Evolutionary conservation across 345 rosid genomes (phyloP), one percentile per base, ranked within the genome.

Genomic region (Gossypium longicalyx): DNA sequence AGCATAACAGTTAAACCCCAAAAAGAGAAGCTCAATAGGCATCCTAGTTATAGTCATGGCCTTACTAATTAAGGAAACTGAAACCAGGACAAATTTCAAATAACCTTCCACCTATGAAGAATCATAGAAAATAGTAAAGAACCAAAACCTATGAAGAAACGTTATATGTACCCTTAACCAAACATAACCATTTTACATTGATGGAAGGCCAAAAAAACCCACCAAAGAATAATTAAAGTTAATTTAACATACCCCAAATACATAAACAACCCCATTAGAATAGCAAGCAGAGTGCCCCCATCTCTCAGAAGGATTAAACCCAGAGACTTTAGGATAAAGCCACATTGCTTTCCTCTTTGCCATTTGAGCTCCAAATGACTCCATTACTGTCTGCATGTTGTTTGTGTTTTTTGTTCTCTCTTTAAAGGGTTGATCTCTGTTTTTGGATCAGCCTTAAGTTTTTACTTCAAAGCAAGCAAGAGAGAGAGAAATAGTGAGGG

Each of bases 241-340:
- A 44, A 51, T 47, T 7, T 3, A 2, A 48, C 80, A 74, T 85
- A 91, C 96, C 89, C 93, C 96, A 74, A 87, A 91, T 29, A 91
- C 79, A 80, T 85, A 89, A 66, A 91, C 80, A 73, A 75, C 48
- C 4, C 93, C 96, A 72, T 82, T 72, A 75, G 90, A 87, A 66
- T 64, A 86, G 74, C 96, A 89, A 76, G 96, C 85, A 76, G 93
- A 86, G 71, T 91, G 96, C 7, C 96, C 96, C 96, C 96, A 91
- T 87, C 93, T 85, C 82, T 87, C 87, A 66, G 89, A 81, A 80
- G 96, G 93, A 72, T 76, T 85, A 68, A 84, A 85, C 56, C 93
- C 93, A 16, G 52, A 48, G 29, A 86, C 81, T 74, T 82, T 85
- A 10, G 96, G 93, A 73, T 87, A 86, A 44, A 87, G 64, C 96